Base-by-base conservation (phyloP, 2,329 filamentous ascomycete species). In the Elsinoe batatas region DNA sequence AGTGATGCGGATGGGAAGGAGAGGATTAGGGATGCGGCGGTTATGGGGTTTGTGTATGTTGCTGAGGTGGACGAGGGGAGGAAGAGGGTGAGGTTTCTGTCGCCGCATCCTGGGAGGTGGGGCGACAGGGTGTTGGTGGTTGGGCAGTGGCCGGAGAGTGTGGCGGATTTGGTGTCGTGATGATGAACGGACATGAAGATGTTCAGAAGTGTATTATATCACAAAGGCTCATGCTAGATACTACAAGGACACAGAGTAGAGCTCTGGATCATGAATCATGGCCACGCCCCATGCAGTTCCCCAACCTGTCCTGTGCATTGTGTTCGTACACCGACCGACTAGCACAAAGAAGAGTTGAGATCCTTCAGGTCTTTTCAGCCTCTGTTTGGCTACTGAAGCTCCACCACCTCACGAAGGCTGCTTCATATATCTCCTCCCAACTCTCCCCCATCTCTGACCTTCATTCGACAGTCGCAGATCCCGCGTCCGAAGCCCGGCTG, bases 41-140 rank as follows among this genome's bases (percentile, higher is more conserved):
- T 97, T 30, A 86, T 94, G 79, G 93, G 93, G 0, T 98, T 95
- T 65, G 79, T 96, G 30, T 96, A 95, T 65, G 87, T 97, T 13
- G 85, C 88, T 0, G 88, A 95, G 59, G 88, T 97, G 3, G 91
- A 98, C 65, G 87, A 88, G 65, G 84, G 86, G 63, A 87, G 87
- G 69, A 83, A 83, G 61, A 87, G 87, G 68, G 76, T 96, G 32
- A 86, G 88, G 65, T 76, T 97, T 17, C 73, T 98, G 57, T 84
- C 88, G 15, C 93, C 93, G 1, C 83, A 95, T 59, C 87, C 87
- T 53, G 90, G 90, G 2, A 79, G 87, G 57, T 77, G 95, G 58
- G 89, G 88, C 0, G 81, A 86, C 61, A 79, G 84, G 65, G 90
- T 91, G 4, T 75, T 97, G 64, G 76, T 97, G 15, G 86, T 87